These are phyloP conservation scores for Turnera subulata DNA, from an alignment of 345 rosid species.

Conservation along the genomic window DNA sequence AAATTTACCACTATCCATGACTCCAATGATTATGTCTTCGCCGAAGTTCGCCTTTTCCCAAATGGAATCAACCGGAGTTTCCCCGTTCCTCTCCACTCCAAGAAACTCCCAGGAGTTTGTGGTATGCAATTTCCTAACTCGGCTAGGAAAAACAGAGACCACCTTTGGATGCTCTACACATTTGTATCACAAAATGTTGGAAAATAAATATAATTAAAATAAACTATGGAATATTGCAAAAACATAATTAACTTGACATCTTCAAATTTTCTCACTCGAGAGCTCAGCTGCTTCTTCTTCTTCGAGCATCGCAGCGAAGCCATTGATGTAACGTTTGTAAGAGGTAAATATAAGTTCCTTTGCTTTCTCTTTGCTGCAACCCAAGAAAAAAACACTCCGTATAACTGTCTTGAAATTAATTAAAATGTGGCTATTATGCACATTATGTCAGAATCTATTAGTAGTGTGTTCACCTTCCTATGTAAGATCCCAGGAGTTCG, in stretches of 20 bases:
- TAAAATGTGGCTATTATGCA: too few relatives aligned
- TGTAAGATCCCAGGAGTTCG: constrained; percentile 12
- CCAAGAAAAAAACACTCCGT: neutral
- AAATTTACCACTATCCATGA: constrained; percentile 39
- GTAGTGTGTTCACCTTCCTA: constrained; percentile 9
- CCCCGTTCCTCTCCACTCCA: constrained; percentile 24
- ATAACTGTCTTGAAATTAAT: too few relatives aligned
- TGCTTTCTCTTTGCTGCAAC: constrained; percentile 12
- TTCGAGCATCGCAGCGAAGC: constrained; percentile 23
- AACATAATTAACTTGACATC: too few relatives aligned
- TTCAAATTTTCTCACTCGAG: constrained; percentile 17
- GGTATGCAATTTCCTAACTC: constrained; percentile 44
- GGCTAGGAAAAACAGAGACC: constrained; percentile 49
- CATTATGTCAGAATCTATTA: too few relatives aligned
- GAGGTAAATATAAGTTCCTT: constrained; percentile 19
- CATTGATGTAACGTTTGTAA: constrained; percentile 20
- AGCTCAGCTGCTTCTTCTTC: constrained; percentile 26
- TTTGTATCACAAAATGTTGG: neutral
- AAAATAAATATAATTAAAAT: too few relatives aligned
- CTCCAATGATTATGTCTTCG: constrained; percentile 40
- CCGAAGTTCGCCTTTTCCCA: constrained; percentile 39
- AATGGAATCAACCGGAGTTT: constrained; percentile 15
- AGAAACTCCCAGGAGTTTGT: constrained; percentile 68
- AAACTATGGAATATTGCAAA: too few relatives aligned
- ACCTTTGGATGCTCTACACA: constrained; percentile 53